Base-by-base conservation (phyloP, 2,329 filamentous ascomycete species). In the Colletotrichum sp. region DNA sequence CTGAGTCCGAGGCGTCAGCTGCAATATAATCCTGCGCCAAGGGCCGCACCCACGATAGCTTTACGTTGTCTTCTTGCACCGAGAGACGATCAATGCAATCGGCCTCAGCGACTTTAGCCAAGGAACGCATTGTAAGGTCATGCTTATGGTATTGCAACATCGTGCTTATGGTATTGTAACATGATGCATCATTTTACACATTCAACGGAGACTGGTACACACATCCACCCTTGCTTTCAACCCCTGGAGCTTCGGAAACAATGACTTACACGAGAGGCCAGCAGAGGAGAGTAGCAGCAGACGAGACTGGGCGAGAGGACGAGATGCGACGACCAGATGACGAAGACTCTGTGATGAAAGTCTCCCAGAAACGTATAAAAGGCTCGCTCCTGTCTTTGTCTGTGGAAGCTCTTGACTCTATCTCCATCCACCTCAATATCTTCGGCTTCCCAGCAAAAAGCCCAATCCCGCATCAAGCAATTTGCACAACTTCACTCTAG, bases 91-190 rank as follows among this genome's bases (percentile, higher is more conserved):
- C 2, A 27, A 44, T 11, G 69, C 62, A 22, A 61, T 34, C 16
- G 1, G 19, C 32, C 49, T 72, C 8, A 32, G 69, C 15, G 25
- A 72, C 11, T 3, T 19, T 0, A 34, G 62, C 49, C 66, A 61
- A 72, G 62, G 62, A 72, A 34, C 69, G 32, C 62, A 61, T 71
- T 57, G 27, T 6, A 70, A 70, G 22, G n/a, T 71, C 39, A n/a
- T 57, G 61, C n/a, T 25, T 71, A 71, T 65, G 12, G 39, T 55
- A 65, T 66, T 59, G 32, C 69, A 71, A 71, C 62, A 67, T 71
- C 49, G 49, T 67, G 61, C 5, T 49, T 13, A 72, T 49, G 7
- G 3, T 67, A 61, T 67, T 61, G n/a, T n/a, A 49, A 72, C 34
- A 49, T 72, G 3, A 1, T 61, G 25, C 19, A 25, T 67, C 49